A percentile compares a stretch with the other conserved stretches of the same genome.
Evolutionary conservation across 1,284 basidiomycete genomes (phyloP).

Genomic region (Taiwanofungus camphoratus): DNA sequence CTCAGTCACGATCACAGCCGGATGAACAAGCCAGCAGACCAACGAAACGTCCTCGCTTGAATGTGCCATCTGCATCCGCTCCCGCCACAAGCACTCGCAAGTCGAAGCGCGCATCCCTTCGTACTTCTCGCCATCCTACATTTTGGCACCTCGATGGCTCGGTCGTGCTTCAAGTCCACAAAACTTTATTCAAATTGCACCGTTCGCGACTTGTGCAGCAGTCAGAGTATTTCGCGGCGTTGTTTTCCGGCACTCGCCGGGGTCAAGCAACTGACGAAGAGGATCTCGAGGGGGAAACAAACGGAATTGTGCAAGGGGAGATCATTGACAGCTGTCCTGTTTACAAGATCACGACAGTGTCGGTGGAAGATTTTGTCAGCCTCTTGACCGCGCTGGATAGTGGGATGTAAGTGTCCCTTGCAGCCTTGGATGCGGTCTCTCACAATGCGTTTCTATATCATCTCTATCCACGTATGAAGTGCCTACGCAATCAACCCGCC

Average conservation of each 20-base stretch:
- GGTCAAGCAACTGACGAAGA: slow-evolving; percentile 3
- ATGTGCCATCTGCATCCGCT: background rate
- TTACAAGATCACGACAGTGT: slow-evolving; percentile 20
- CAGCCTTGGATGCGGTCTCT: too few species aligned
- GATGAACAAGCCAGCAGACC: background rate
- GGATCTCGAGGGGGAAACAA: background rate
- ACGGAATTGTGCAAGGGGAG: background rate
- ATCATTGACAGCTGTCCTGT: slow-evolving; percentile 26
- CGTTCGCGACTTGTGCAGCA: slow-evolving; percentile 30
- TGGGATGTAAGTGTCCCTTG: slow-evolving; percentile 33
- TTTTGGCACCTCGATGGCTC: slow-evolving; percentile 36
- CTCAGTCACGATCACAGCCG: background rate
- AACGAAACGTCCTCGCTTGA: too few species aligned
- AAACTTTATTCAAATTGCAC: slow-evolving; percentile 31
- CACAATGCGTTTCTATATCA: too few species aligned
- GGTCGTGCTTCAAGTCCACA: slow-evolving; percentile 28
- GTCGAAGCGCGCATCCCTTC: background rate
- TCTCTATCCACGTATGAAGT: slow-evolving; percentile 12
- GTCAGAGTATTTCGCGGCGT: slow-evolving; percentile 29
- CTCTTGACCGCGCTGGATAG: slow-evolving; percentile 31
- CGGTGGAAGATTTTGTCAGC: slow-evolving; percentile 29
- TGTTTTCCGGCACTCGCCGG: slow-evolving; percentile 21
- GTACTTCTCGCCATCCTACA: slow-evolving; percentile 11
- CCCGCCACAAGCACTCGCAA: too few species aligned
- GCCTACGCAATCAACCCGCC: slow-evolving; percentile 21